Conservation (phyloP, 2,329 filamentous ascomycete genomes). For the Ophiobolus disseminans region DNA sequence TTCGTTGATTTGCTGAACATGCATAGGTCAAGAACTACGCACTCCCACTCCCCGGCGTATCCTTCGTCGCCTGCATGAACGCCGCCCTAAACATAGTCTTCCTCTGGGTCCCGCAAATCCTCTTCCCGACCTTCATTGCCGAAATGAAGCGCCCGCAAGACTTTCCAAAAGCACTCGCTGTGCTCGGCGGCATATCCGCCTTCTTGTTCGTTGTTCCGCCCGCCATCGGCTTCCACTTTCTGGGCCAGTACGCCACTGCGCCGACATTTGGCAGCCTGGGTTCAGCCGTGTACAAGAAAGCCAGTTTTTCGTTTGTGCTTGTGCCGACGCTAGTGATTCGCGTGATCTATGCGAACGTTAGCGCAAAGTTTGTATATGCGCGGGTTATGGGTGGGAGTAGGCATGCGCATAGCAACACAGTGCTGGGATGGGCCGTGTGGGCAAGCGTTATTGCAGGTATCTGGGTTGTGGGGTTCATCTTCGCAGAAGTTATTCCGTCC, state of each 20-base stretch:
- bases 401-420: constrained; percentile 81
- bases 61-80: constrained; percentile 80
- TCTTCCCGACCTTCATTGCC: constrained; percentile 89
- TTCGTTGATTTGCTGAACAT: no score
- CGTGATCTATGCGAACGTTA: constrained; percentile 87
- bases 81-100: constrained; percentile 95
- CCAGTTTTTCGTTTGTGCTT: constrained; percentile 92
- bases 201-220: constrained; percentile 87
- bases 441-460: constrained; percentile 72
- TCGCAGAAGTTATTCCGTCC: constrained; percentile 90
- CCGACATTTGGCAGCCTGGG: constrained; percentile 86
- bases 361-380: constrained; percentile 88
- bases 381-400: constrained; percentile 78
- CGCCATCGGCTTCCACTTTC: constrained; percentile 80
- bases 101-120: constrained; percentile 94
- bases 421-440: constrained; percentile 83
- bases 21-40: constrained; percentile 73
- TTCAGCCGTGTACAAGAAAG: constrained; percentile 77
- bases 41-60: constrained; percentile 72
- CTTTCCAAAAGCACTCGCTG: constrained; percentile 91
- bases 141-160: constrained; percentile 84
- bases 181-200: constrained; percentile 84
- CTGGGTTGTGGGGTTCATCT: constrained; percentile 85
- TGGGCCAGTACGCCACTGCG: constrained; percentile 84
- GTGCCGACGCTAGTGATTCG: constrained; percentile 91